phyloP scores from a whole-genome alignment of 768 basidiomycete species.

The Tulasnella sp. region DNA sequence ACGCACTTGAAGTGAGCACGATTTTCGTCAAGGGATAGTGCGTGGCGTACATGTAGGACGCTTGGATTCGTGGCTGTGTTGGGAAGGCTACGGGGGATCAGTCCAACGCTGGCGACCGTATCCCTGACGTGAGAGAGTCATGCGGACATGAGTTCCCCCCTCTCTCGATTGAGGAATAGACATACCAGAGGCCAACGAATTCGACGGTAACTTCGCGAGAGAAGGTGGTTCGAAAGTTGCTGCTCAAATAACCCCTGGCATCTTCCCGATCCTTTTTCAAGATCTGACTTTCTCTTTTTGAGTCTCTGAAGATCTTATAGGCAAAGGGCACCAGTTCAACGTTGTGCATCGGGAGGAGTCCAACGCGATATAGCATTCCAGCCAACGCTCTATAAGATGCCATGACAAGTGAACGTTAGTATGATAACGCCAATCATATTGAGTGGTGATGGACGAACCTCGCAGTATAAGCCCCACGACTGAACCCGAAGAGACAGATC shows the following conservation, averaged over 20 bases:
- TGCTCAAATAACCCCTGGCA: constrained; percentile 19
- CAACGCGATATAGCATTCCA: constrained; percentile 30
- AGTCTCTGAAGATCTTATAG: constrained; percentile 54
- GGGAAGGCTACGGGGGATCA: constrained; percentile 7
- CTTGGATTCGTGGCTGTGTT: not conserved
- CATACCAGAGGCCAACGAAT: constrained; percentile 69
- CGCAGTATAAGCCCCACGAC: constrained; percentile 57
- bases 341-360: constrained; percentile 58
- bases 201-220: constrained; percentile 53
- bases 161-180: not conserved
- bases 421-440: not conserved
- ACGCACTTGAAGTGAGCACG: constrained; percentile 23
- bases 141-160: too few species aligned
- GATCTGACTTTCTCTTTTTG: constrained; percentile 35
- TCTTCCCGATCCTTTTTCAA: not conserved
- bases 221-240: constrained; percentile 62
- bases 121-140: not conserved
- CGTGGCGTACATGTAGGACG: constrained; percentile 23
- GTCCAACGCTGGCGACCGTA: constrained; percentile 9
- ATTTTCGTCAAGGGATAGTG: constrained; percentile 23
- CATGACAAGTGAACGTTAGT: too few species aligned
- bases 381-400: not conserved
- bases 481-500: constrained; percentile 79
- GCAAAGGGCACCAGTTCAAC: constrained; percentile 62
- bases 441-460: not conserved